These are phyloP conservation scores for Penicillium roqueforti DNA, from an alignment of 495 filamentous ascomycete species.

Conservation along the genomic window DNA sequence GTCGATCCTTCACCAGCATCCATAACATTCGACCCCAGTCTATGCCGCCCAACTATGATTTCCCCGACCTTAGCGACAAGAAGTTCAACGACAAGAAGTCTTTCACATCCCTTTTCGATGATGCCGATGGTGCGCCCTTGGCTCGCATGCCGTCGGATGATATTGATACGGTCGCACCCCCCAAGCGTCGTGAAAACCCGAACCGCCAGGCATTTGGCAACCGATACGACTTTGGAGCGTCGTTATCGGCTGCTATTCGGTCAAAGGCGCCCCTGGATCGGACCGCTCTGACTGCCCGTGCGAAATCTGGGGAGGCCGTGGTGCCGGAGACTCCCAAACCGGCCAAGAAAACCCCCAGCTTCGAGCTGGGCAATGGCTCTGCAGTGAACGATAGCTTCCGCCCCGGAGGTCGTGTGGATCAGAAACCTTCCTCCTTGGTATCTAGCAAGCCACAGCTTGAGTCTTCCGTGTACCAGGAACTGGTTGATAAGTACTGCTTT, in stretches of 20 bases:
- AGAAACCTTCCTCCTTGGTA: slow-evolving; percentile 47
- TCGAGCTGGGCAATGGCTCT: slow-evolving; percentile 14
- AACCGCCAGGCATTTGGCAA: slow-evolving; percentile 77
- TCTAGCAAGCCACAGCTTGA: slow-evolving; percentile 65
- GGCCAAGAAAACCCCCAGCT: slow-evolving; percentile 11
- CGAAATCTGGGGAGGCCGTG: slow-evolving; percentile 25
- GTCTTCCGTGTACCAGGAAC: slow-evolving; percentile 84
- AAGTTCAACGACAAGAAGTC: slow-evolving; percentile 51
- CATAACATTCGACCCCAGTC: slow-evolving; percentile 52
- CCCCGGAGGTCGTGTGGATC: slow-evolving; percentile 16
- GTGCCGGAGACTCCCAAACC: slow-evolving; percentile 9
- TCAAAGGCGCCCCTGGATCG: slow-evolving; percentile 51
- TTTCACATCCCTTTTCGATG: slow-evolving; percentile 53
- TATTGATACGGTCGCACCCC: slow-evolving; percentile 39
- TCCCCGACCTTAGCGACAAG: slow-evolving; percentile 55
- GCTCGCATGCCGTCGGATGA: slow-evolving; percentile 28
- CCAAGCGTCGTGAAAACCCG: slow-evolving; percentile 53
- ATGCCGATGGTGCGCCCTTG: slow-evolving; percentile 49
- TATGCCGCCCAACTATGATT: slow-evolving; percentile 65
- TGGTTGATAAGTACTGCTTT: slow-evolving; percentile 98
- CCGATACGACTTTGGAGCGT: slow-evolving; percentile 90
- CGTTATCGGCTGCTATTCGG: slow-evolving; percentile 77
- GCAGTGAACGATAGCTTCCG: slow-evolving; percentile 19
- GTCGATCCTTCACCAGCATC: slow-evolving; percentile 51
- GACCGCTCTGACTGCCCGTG: slow-evolving; percentile 39